phyloP scores from a whole-genome alignment of 805 yeast species.

The Schwanniomyces pseudopolymorphus region DNA sequence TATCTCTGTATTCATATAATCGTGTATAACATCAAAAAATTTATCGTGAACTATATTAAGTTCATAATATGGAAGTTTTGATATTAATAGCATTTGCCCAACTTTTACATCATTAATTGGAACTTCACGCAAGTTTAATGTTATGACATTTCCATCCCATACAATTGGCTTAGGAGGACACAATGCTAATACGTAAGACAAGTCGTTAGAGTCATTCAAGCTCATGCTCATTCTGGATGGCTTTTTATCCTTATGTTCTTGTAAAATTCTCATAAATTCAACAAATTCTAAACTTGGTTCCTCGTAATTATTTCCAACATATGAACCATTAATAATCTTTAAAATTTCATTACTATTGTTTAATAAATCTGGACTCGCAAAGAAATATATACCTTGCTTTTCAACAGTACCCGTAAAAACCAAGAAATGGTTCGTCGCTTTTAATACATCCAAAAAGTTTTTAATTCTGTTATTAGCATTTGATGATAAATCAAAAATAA shows the following conservation, averaged over 20 bases:
- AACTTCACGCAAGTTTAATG: conserved; percentile 46
- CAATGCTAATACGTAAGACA: conserved; percentile 68
- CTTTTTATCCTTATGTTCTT: conserved; percentile 7
- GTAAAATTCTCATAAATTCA: conserved; percentile 19
- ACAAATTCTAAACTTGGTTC: conserved; percentile 25
- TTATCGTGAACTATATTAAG: conserved; percentile 55
- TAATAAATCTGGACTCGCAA: conserved; percentile 65
- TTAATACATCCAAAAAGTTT: conserved; percentile 55
- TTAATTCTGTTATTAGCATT: conserved; percentile 46
- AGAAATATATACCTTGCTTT: conserved; percentile 71
- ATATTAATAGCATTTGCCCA: conserved; percentile 66
- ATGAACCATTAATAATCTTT: conserved; percentile 39
- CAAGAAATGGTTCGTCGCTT: conserved; percentile 69
- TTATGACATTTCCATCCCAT: conserved; percentile 83
- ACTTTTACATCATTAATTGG: conserved; percentile 59
- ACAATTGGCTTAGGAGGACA: conserved; percentile 82
- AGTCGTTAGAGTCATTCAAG: conserved; percentile 19
- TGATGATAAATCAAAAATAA: conserved; percentile 52
- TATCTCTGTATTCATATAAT: conserved; percentile 44
- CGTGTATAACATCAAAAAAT: conserved; percentile 59
- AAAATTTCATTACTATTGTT: conserved; percentile 40
- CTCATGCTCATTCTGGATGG: conserved; percentile 13
- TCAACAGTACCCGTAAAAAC: conserved; percentile 73
- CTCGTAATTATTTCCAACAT: conserved; percentile 35
- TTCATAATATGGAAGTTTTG: conserved; percentile 63